Percentiles rank a stretch among this genome's conserved stretches.
Conservation (phyloP, 1,284 basidiomycete genomes). For the Tilletia indica region DNA sequence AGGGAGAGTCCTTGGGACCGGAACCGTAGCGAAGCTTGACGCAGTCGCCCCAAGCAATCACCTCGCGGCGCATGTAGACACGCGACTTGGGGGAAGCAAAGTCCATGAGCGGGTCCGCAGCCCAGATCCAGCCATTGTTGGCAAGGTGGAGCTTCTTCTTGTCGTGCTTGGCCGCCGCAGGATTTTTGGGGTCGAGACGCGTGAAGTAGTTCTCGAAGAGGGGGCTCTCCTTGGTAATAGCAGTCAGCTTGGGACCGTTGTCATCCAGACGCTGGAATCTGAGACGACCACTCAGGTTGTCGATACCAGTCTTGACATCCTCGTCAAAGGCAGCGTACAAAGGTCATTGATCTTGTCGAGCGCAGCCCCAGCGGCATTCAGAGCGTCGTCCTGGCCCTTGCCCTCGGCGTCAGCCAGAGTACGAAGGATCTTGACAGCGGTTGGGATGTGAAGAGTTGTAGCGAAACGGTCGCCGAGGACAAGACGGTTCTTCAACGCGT, state of each 20-base stretch:
- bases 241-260: conserved; percentile 42
- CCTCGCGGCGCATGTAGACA: conserved; percentile 88
- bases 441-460: conserved; percentile 35
- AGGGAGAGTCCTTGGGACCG: conserved; percentile 70
- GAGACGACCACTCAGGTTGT: conserved; percentile 42
- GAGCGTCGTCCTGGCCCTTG: conserved; percentile 24
- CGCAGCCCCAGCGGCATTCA: conserved; percentile 31
- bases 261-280: conserved; percentile 42
- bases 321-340: conserved; percentile 44
- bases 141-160: conserved; percentile 71
- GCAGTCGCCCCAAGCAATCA: conserved; percentile 96
- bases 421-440: conserved; percentile 30
- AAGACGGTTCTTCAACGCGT: conserved; percentile 42
- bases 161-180: conserved; percentile 61
- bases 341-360: conserved; percentile 39
- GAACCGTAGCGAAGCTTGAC: conserved; percentile 87
- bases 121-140: conserved; percentile 99
- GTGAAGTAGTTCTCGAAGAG: conserved; percentile 51
- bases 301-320: conserved; percentile 41
- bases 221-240: conserved; percentile 34
- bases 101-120: conserved; percentile 87
- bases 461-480: conserved; percentile 33
- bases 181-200: conserved; percentile 42
- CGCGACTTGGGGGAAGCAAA: conserved; percentile 95
- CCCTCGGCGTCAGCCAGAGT: conserved; percentile 22